A percentile compares a stretch with the other conserved stretches of the same genome.
These are phyloP conservation scores for Fomitiporia mediterranea DNA, from an alignment of 1,284 basidiomycete genomes.

Conservation along the genomic window DNA sequence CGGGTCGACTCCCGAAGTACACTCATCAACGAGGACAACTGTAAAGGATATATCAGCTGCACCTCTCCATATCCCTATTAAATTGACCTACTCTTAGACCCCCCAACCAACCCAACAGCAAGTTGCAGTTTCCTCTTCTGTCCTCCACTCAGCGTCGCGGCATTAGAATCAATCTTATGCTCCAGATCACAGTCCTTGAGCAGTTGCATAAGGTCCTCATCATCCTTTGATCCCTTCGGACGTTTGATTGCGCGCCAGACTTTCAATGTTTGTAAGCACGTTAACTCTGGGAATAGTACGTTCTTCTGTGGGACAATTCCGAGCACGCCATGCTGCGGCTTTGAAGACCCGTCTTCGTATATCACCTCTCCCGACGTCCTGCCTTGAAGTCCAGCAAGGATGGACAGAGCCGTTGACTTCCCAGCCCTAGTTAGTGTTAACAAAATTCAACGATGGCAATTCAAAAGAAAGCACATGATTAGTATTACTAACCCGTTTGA, in stretches of 20 bases:
- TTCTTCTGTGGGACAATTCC: slow-evolving; percentile 83
- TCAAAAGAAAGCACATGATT: no score
- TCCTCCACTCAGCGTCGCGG: slow-evolving; percentile 66
- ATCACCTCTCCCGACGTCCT: slow-evolving; percentile 55
- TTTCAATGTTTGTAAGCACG: slow-evolving; percentile 66
- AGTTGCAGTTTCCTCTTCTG: slow-evolving; percentile 81
- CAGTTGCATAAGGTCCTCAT: slow-evolving; percentile 58
- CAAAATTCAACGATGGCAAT: not conserved
- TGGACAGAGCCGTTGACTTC: slow-evolving; percentile 71
- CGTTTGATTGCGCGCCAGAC: slow-evolving; percentile 75
- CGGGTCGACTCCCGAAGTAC: slow-evolving; percentile 78
- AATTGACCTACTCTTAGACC: slow-evolving; percentile 49
- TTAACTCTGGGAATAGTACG: slow-evolving; percentile 74
- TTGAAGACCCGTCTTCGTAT: slow-evolving; percentile 53
- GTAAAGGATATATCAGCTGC: slow-evolving; percentile 15
- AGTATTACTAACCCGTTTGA: slow-evolving; percentile 54
- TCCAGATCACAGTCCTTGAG: slow-evolving; percentile 67
- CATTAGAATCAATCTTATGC: slow-evolving; percentile 61
- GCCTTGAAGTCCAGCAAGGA: slow-evolving; percentile 59
- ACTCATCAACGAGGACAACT: slow-evolving; percentile 76
- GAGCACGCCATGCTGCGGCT: slow-evolving; percentile 55
- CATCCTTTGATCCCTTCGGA: slow-evolving; percentile 38
- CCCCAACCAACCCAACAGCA: slow-evolving; percentile 72
- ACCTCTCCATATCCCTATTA: no score
- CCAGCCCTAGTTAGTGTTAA: slow-evolving; percentile 49